Base-by-base conservation (phyloP, 345 rosid species). In the Iberis pinnata region DNA sequence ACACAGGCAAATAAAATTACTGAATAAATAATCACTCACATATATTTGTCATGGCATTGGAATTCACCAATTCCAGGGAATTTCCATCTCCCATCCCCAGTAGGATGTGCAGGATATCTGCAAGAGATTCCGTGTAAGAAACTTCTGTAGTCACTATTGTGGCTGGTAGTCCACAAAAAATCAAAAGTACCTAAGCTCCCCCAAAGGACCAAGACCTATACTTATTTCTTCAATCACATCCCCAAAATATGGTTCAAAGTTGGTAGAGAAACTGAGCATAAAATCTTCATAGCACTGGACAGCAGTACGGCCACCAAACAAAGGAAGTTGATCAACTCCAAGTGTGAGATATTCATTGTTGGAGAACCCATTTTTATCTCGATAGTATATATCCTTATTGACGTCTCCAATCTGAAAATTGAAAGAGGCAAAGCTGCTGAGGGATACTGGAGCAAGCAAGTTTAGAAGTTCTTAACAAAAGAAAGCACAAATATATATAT, bases 41-140 rank as follows among this genome's bases (percentile, higher is more conserved):
- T 80, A 69, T 80, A 80, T 66, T 80, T 80, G 75, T 80, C 86
- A 65, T 80, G 77, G 53, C 86, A 80, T 45, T 80, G 86, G 32
- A 80, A 80, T 80, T 80, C 86, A 71, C 86, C 86, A 31, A 77
- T 80, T 53, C 86, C 86, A 64, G 83, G 83, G 63, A 80, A 80
- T 56, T 69, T 69, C 86, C 86, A 80, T 67, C 83, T 77, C 49
- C 79, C 83, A 64, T 77, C 80, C 48, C 78, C 78, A 35, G 61
- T 63, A 58, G 86, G 86, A 73, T 77, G 86, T 43, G 86, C 72
- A 64, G 83, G 86, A 67, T 80, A 80, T 69, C 83, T 80, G 75
- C 52, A 75, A 38, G 44, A 26, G 47, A 41, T 19, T 7, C n/a
- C 40, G 24, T 44, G 54, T 57, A 33, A 55, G 60, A 66, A 57